Evolutionary conservation across 106 monocot genomes (phyloP), one percentile per base, ranked within the genome.

Genomic region (Allium sativum): DNA sequence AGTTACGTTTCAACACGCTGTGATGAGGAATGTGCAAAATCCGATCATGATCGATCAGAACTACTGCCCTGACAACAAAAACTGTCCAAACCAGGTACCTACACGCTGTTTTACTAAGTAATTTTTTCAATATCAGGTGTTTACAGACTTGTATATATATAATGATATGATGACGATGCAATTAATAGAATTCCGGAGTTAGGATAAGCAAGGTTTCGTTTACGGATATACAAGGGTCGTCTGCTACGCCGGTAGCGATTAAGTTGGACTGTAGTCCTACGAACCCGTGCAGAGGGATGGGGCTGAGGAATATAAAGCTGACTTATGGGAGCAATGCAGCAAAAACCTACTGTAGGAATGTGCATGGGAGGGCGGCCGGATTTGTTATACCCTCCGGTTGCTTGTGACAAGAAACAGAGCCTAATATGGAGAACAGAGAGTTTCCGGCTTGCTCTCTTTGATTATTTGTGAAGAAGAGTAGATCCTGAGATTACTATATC

Each of bases 41-140:
- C 80, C 80, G 5, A 71, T 75, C 18, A 48, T 80, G 60, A 53
- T 80, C 14, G 68, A 75, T 41, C 80, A 80, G 41, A 80, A 80
- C 59, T 80, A 80, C 75, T 80, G 80, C 44, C 75, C 75, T 10
- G 12, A 65, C 10, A 16, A 62, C n/a, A 42, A 12, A 9, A 17
- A 55, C 54, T 79, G 79, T 56, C 79, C 79, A 7, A 20, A n/a
- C 31, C 53, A 79, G 72, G 77, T 77, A 50, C 51, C 11, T 12
- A 56, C 53, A 18, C 16, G 10, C 16, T 18, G 7, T 14, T 14
- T 7, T 16, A 2, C 7, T 12, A 7, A 18, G 7, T 16, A 53
- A 14, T n/a, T n/a, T 14, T 11, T 18, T 16, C 10, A 53, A 16
- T 8, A 6, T 0, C 12, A 16, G 1, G 7, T 53, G 15, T 12